phyloP scores from a whole-genome alignment of 306 rosid genomes.

The Bauhinia variegata region DNA sequence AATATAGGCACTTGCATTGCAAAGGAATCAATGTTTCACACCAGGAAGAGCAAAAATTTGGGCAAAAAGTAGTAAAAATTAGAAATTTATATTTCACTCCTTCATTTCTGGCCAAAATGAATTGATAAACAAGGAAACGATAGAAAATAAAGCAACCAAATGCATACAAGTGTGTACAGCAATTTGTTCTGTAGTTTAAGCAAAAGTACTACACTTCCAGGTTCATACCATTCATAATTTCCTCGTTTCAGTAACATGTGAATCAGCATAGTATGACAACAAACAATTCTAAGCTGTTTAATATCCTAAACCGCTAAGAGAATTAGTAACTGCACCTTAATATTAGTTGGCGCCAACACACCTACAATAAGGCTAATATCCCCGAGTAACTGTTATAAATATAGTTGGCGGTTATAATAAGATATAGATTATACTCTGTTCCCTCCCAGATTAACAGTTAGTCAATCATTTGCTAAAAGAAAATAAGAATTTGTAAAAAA shows the following conservation, averaged over 20 bases:
- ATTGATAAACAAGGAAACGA: slow-evolving; percentile 27
- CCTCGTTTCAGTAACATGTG: neutral
- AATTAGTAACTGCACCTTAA: slow-evolving; percentile 6
- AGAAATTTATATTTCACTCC: slow-evolving; percentile 9
- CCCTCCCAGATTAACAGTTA: neutral
- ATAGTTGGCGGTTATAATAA: neutral
- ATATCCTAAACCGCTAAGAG: slow-evolving; percentile 11
- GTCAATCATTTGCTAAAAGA: neutral
- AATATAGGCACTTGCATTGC: neutral
- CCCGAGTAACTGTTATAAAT: slow-evolving; percentile 29
- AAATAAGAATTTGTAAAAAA: neutral
- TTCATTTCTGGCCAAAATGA: slow-evolving; percentile 14
- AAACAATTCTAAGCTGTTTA: slow-evolving; percentile 20
- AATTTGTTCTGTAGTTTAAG: slow-evolving; percentile 5
- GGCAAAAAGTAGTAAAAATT: slow-evolving; percentile 8
- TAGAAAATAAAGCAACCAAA: slow-evolving; percentile 4
- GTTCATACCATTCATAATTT: slow-evolving; percentile 10
- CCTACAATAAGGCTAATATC: slow-evolving; percentile 1
- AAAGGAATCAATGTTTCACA: neutral
- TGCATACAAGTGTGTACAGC: neutral
- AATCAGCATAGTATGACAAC: neutral
- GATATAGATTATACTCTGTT: slow-evolving; percentile 13
- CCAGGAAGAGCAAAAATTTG: slow-evolving; percentile 1
- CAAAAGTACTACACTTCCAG: slow-evolving; percentile 1
- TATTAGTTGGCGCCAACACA: neutral